Conservation (phyloP, 2,329 filamentous ascomycete species). For the Hypoxylon sp. region DNA sequence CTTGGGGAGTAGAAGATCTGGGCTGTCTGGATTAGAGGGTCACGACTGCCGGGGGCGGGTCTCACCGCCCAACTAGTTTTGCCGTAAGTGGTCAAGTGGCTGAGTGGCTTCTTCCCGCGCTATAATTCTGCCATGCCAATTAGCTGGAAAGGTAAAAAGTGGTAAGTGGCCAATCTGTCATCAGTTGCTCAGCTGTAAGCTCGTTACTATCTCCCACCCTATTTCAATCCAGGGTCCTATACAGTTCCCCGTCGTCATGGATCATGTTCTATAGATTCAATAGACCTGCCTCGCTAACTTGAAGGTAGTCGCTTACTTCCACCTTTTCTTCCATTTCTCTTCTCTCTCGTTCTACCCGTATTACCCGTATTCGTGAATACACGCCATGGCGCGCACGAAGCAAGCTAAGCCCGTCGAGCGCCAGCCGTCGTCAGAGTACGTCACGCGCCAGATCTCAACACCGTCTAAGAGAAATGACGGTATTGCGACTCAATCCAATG, state of each 20-base stretch:
- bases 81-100: constrained; percentile 29
- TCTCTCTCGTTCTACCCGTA: not conserved
- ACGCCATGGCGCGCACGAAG: constrained; percentile 78
- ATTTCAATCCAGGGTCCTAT: constrained; percentile 10
- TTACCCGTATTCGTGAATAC: not conserved
- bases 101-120: constrained; percentile 29
- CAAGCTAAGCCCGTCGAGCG: constrained; percentile 76
- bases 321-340: not conserved
- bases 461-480: constrained; percentile 55
- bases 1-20: constrained; percentile 6
- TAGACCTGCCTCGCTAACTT: constrained; percentile 8
- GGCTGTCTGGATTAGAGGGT: not conserved
- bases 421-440: constrained; percentile 76
- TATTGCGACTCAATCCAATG: constrained; percentile 48
- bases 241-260: constrained; percentile 18
- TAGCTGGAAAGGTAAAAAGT: constrained; percentile 8
- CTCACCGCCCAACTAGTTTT: constrained; percentile 40
- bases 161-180: constrained; percentile 45
- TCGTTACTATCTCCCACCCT: constrained; percentile 21
- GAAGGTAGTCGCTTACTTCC: constrained; percentile 14
- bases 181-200: constrained; percentile 37
- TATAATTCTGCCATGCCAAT: constrained; percentile 50
- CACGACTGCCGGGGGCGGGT: constrained; percentile 22
- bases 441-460: constrained; percentile 55
- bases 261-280: constrained; percentile 21